Evolutionary conservation across 371 early-diverging fungal genomes (phyloP), one percentile per base, ranked within the genome.

Genomic region (Polyrhizophydium stewartii): DNA sequence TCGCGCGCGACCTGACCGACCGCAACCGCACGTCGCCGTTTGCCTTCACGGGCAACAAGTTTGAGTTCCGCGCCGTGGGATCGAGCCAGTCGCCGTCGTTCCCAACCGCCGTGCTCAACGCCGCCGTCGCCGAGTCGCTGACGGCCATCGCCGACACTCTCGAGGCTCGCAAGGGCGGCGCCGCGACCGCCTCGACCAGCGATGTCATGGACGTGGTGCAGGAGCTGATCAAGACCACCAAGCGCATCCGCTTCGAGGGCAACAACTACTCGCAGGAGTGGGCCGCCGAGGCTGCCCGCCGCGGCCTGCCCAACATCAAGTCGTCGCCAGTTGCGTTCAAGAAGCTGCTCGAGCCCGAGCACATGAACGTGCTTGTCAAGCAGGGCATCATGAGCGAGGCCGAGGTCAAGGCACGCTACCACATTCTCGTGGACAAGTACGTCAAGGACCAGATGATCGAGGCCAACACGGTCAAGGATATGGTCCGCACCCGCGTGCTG

Each of bases 31-130:
- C 98, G 28, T 96, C 96, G 53, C 96, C 98, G 33, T 96, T 98
- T 66, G 98, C 98, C 59, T 98, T 97, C 83, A 98, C 97, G 61
- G 97, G 97, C 60, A 96, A 98, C 91, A 98, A 98, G 86, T 96
- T 98, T 67, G 98, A 98, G 83, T 98, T 97, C 94, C 91, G 98
- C 79, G 96, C 97, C 61, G 96, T 97, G 38, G 98, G 98, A 38
- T 91, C 98, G 66, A 95, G 94, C 85, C 96, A 94, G 80, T 93
- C 93, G 27, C 93, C 95, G 37, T 91, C 97, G 37, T 94, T 95
- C 90, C 94, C 97, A 28, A 88, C 94, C 56, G 89, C 92, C 0
- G 71, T 96, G 58, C 74, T 97, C 56, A 97, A 96, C 87, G 86
- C 93, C 60, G 93, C 93, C 45, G 95, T 97, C 41, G 89, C 97